Evolutionary conservation across 1,139 yeast species (phyloP).

Genomic region (Yamadazyma atmosphaerica): DNA sequence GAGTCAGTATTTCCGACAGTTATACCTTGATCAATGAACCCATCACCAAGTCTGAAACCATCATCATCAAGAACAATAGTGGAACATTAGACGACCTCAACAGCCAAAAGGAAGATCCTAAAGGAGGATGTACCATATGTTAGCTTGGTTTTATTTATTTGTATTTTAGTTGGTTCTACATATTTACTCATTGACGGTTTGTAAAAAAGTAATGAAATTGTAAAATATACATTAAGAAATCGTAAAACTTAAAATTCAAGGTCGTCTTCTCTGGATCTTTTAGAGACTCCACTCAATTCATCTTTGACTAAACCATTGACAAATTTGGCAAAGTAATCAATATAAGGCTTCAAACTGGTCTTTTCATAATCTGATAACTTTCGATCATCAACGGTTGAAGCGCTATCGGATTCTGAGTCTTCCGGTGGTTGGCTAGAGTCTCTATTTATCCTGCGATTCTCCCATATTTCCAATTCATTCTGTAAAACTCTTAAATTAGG

Average conservation of each 20-base stretch:
- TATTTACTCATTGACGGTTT: too few species aligned
- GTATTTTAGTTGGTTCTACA: background rate
- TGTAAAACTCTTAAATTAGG: constrained; percentile 72
- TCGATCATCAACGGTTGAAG: constrained; percentile 14
- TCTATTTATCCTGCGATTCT: constrained; percentile 28
- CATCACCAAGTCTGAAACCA: constrained; percentile 24
- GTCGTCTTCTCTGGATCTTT: constrained; percentile 47
- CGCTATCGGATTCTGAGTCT: constrained; percentile 23
- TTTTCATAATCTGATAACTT: constrained; percentile 52
- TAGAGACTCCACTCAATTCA: constrained; percentile 46
- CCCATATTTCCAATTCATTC: constrained; percentile 51
- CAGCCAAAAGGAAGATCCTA: constrained; percentile 1
- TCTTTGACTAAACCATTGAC: constrained; percentile 58
- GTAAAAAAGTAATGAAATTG: too few species aligned
- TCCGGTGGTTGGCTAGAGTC: constrained; percentile 28
- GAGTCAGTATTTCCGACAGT: constrained; percentile 12
- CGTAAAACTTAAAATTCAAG: constrained; percentile 26
- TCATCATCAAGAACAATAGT: constrained; percentile 41
- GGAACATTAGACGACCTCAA: constrained; percentile 36
- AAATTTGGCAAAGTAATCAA: constrained; percentile 66
- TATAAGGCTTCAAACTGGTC: constrained; percentile 73
- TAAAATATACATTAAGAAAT: constrained; percentile 1
- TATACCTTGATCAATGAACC: constrained; percentile 12
- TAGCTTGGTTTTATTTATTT: background rate
- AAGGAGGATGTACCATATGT: background rate